Conservation (phyloP, 2,329 filamentous ascomycete genomes). For the Aurifilum marmelostoma region DNA sequence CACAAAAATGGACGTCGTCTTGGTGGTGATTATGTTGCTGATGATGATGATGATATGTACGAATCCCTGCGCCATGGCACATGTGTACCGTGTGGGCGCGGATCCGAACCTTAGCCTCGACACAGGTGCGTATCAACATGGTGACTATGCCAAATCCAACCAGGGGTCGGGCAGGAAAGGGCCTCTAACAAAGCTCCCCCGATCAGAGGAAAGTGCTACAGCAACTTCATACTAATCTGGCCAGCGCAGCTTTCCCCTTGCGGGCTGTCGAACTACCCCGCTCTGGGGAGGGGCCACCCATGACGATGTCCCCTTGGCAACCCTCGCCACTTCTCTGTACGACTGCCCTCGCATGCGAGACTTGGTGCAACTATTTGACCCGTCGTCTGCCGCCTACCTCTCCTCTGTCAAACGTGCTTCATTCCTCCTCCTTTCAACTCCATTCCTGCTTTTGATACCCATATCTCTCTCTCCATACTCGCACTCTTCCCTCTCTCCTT, state of each 20-base stretch:
- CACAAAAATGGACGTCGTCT: no score
- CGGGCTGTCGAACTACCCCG: slow-evolving; percentile 18
- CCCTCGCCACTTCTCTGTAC: slow-evolving; percentile 16
- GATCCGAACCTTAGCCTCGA: slow-evolving; percentile 26
- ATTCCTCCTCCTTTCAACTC: not conserved
- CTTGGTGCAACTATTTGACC: not conserved
- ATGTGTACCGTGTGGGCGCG: slow-evolving; percentile 11
- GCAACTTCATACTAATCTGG: not conserved
- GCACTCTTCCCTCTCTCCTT: not conserved
- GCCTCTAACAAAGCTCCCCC: not conserved
- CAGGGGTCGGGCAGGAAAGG: not conserved
- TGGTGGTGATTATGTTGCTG: not conserved
- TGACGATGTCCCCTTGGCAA: slow-evolving; percentile 16
- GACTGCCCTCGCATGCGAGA: not conserved
- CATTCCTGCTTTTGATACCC: not conserved
- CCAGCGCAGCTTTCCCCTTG: not conserved
- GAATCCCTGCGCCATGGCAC: not conserved
- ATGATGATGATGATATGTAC: not conserved
- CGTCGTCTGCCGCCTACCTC: not conserved
- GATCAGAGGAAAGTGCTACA: not conserved
- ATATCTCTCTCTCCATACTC: slow-evolving; percentile 19
- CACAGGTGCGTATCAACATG: not conserved
- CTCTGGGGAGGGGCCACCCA: slow-evolving; percentile 20
- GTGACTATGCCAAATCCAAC: not conserved
- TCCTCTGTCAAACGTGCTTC: not conserved